phyloP scores from a whole-genome alignment of 441 rosid species.

The Syzygium malaccense region DNA sequence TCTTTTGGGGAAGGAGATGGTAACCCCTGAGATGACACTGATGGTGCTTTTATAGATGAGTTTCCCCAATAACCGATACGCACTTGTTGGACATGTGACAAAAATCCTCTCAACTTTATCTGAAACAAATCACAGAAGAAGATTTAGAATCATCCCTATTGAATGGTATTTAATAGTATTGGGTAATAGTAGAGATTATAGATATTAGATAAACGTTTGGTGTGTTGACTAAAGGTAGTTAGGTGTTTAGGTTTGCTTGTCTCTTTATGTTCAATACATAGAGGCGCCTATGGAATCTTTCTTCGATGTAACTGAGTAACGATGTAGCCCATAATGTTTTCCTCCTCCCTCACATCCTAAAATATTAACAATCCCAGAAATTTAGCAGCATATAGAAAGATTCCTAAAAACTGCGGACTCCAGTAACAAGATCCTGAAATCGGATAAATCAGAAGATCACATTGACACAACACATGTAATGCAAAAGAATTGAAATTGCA shows the following conservation, averaged over 20 bases:
- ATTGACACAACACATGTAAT: neutral
- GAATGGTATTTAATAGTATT: neutral
- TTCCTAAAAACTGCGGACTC: neutral
- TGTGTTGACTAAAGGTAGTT: neutral
- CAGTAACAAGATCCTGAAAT: neutral
- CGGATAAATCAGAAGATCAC: neutral
- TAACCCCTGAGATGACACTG: constrained; percentile 57
- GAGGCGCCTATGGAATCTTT: neutral
- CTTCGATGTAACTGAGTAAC: neutral
- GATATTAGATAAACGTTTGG: neutral
- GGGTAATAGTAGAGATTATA: neutral
- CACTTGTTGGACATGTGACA: constrained; percentile 93
- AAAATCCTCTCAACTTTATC: constrained; percentile 92
- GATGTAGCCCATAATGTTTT: neutral
- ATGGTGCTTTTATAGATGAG: constrained; percentile 61
- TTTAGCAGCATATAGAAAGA: neutral
- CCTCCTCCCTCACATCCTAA: neutral
- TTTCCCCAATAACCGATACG: constrained; percentile 92
- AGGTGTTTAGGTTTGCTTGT: neutral
- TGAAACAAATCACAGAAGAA: constrained; percentile 29
- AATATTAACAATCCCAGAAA: neutral
- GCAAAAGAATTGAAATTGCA: neutral
- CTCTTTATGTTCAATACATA: neutral
- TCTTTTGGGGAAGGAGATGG: constrained; percentile 86
- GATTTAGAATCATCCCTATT: neutral